These are phyloP conservation scores for Pelargonium cotyledonis DNA, from an alignment of 441 rosid species.

Conservation along the genomic window DNA sequence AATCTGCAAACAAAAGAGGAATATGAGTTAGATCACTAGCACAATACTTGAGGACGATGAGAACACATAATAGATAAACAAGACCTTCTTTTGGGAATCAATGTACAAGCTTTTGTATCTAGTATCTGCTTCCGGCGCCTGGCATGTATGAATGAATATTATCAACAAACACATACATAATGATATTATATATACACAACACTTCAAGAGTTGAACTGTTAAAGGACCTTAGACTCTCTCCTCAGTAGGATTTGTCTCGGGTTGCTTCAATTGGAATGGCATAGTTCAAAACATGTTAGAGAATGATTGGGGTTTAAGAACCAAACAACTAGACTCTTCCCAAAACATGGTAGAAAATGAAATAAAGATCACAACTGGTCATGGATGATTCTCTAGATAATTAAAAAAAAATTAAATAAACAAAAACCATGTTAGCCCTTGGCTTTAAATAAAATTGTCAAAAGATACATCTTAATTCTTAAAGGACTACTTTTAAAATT, in stretches of 20 bases:
- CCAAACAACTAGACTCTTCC: background rate
- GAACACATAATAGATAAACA: background rate
- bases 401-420: background rate
- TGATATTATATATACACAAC: background rate
- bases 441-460: background rate
- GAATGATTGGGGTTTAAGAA: background rate
- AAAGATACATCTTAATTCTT: background rate
- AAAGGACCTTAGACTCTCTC: constrained; percentile 24
- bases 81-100: constrained; percentile 51
- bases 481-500: background rate
- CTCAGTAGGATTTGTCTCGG: constrained; percentile 1
- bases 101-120: constrained; percentile 40
- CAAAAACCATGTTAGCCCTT: background rate
- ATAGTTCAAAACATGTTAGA: background rate
- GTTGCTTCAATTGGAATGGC: constrained; percentile 10
- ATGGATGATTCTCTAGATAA: background rate
- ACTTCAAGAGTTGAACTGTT: background rate
- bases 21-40: background rate
- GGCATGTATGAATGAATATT: constrained; percentile 16
- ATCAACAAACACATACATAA: background rate
- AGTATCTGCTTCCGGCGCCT: constrained; percentile 18
- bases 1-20: constrained; percentile 27
- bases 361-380: background rate
- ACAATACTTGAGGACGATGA: background rate
- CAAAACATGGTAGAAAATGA: background rate